Evolutionary conservation across 768 basidiomycete genomes (phyloP).

Genomic region (Sporobolomyces pararoseus): DNA sequence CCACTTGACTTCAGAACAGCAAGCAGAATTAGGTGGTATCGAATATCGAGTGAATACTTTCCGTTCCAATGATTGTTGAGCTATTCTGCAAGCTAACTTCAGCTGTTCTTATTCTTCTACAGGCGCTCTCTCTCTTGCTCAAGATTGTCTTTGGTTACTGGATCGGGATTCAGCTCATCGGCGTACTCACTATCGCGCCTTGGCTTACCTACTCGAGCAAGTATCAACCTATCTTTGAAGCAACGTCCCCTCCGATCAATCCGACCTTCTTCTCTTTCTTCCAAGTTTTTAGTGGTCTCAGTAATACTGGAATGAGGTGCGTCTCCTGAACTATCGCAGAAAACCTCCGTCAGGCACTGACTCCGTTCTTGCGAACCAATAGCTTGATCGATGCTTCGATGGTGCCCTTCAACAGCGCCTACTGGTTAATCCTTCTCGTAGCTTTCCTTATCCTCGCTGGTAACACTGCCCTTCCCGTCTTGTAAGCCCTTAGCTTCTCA

Average conservation of each 20-base stretch:
- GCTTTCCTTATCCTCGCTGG: slow-evolving; percentile 74
- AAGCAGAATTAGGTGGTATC: slow-evolving; percentile 88
- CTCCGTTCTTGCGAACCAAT: no score
- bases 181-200: slow-evolving; percentile 71
- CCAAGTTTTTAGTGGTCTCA: slow-evolving; percentile 47
- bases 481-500: slow-evolving; percentile 58
- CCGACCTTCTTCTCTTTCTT: slow-evolving; percentile 49
- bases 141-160: slow-evolving; percentile 58
- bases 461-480: slow-evolving; percentile 69
- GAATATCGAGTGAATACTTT: slow-evolving; percentile 62
- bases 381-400: slow-evolving; percentile 67
- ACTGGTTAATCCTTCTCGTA: slow-evolving; percentile 60
- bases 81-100: no score
- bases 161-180: slow-evolving; percentile 63
- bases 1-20: slow-evolving; percentile 69
- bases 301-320: slow-evolving; percentile 67
- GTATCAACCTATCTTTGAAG: slow-evolving; percentile 1
- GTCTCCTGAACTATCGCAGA: neutral
- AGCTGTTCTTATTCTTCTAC: neutral
- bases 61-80: no score
- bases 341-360: no score
- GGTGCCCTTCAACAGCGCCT: slow-evolving; percentile 70
- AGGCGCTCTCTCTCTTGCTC: slow-evolving; percentile 44
- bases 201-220: slow-evolving; percentile 61
- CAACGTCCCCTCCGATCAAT: slow-evolving; percentile 49